Evolutionary conservation across 2,329 filamentous ascomycete species (phyloP).

Genomic region (Talaromyces rugulosus): DNA sequence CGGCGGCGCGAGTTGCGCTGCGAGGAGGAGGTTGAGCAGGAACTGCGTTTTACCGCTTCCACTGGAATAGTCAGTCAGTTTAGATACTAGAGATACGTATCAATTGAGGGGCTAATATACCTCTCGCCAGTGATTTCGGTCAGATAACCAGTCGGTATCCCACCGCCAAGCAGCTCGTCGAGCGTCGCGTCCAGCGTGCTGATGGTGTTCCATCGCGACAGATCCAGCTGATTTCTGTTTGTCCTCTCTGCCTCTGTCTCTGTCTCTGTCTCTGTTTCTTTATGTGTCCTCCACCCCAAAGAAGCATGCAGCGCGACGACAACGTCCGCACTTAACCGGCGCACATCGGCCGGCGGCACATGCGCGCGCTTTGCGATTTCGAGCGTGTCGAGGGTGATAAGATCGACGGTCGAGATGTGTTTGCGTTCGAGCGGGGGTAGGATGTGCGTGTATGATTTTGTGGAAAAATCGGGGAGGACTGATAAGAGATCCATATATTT

Average conservation of each 20-base stretch:
- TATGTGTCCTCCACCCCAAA: conserved; percentile 38
- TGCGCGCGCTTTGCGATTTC: conserved; percentile 84
- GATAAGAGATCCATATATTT: conserved; percentile 65
- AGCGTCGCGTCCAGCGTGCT: conserved; percentile 75
- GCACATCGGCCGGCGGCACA: conserved; percentile 75
- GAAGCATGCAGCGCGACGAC: conserved; percentile 64
- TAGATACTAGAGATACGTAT: background rate
- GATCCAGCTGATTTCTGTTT: conserved; percentile 26
- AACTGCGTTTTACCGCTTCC: conserved; percentile 95
- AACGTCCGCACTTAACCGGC: conserved; percentile 65
- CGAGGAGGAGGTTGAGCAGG: conserved; percentile 76
- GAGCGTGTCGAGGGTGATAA: conserved; percentile 75
- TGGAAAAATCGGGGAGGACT: conserved; percentile 75
- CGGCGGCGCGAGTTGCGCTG: conserved; percentile 74
- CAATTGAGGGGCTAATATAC: conserved; percentile 36
- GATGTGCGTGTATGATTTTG: conserved; percentile 66
- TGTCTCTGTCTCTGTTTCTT: conserved; percentile 8
- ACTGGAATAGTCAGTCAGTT: conserved; percentile 36
- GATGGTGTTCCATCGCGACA: conserved; percentile 55
- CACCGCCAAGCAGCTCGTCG: conserved; percentile 69
- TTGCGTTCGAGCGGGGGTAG: conserved; percentile 76
- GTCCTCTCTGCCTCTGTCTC: conserved; percentile 15
- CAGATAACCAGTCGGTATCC: conserved; percentile 74
- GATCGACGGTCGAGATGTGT: conserved; percentile 72
- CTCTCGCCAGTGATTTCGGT: conserved; percentile 92